phyloP scores from a whole-genome alignment of 805 yeast species.

The Hanseniaspora pseudoguilliermondii region DNA sequence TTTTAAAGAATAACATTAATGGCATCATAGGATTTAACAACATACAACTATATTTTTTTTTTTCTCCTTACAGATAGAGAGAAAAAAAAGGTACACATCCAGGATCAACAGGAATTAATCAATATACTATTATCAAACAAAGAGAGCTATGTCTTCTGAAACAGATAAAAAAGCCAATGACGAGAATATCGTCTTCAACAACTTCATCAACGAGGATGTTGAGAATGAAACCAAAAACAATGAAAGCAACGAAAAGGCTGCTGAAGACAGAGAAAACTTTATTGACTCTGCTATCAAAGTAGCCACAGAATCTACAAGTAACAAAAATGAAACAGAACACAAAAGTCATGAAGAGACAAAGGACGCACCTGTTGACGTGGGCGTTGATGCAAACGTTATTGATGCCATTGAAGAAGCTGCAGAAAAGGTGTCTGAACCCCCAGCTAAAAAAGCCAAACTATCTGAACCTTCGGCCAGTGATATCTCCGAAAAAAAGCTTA shows the following conservation, averaged over 20 bases:
- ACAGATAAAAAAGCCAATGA: slow-evolving; percentile 1
- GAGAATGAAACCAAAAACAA: background rate
- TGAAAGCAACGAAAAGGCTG: background rate
- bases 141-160: background rate
- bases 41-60: background rate
- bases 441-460: background rate
- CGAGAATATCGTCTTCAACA: slow-evolving; percentile 11
- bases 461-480: slow-evolving; percentile 1
- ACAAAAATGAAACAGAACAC: background rate
- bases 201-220: slow-evolving; percentile 12
- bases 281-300: slow-evolving; percentile 1
- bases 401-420: background rate
- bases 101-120: background rate
- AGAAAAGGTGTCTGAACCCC: background rate
- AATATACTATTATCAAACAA: background rate
- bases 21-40: no score
- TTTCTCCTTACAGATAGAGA: background rate
- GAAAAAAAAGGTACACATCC: background rate
- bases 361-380: background rate
- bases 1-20: no score
- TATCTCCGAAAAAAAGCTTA: background rate
- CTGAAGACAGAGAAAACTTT: background rate
- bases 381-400: background rate
- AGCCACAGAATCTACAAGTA: background rate
- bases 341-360: background rate